Percentiles rank a stretch among this genome's conserved stretches.
phyloP scores from a whole-genome alignment of 139 green algal species.

The Chlorella sorokiniana region DNA sequence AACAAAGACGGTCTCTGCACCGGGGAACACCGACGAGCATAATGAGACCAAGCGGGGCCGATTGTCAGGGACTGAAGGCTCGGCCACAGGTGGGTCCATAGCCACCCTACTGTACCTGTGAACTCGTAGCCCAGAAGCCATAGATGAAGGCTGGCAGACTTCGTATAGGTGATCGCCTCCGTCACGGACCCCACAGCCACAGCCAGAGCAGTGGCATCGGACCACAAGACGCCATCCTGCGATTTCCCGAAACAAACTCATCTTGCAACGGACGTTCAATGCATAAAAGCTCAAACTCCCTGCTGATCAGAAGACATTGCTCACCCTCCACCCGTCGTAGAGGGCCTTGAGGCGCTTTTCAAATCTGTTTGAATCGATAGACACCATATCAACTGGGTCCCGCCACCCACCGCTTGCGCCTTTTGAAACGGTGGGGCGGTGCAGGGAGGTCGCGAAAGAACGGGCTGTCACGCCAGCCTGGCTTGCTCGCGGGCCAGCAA shows the following conservation, averaged over 20 bases:
- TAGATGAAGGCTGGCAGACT: conserved; percentile 87
- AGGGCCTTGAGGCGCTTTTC: conserved; percentile 59
- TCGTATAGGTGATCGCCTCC: conserved; percentile 88
- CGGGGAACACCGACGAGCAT: too few relatives aligned
- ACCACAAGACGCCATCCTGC: background rate
- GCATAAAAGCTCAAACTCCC: too few relatives aligned
- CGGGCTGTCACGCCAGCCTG: too few relatives aligned
- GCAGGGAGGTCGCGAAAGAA: background rate
- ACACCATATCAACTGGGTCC: conserved; percentile 21
- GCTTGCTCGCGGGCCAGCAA: too few relatives aligned
- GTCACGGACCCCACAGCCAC: conserved; percentile 53
- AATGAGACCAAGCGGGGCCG: too few relatives aligned
- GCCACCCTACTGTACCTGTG: conserved; percentile 58
- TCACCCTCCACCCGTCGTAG: conserved; percentile 70
- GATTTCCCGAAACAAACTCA: background rate
- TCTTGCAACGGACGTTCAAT: background rate
- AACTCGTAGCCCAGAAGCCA: conserved; percentile 97
- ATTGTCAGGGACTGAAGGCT: too few relatives aligned
- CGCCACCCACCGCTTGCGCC: background rate
- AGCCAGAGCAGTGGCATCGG: conserved; percentile 45
- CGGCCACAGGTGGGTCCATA: background rate
- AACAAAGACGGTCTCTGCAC: conserved; percentile 87
- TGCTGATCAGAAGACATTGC: background rate
- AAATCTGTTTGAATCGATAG: conserved; percentile 63
- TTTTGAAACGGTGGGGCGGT: background rate